Evolutionary conservation across 495 filamentous ascomycete genomes (phyloP), one percentile per base, ranked within the genome.

Genomic region (Lophiotrema nucula): DNA sequence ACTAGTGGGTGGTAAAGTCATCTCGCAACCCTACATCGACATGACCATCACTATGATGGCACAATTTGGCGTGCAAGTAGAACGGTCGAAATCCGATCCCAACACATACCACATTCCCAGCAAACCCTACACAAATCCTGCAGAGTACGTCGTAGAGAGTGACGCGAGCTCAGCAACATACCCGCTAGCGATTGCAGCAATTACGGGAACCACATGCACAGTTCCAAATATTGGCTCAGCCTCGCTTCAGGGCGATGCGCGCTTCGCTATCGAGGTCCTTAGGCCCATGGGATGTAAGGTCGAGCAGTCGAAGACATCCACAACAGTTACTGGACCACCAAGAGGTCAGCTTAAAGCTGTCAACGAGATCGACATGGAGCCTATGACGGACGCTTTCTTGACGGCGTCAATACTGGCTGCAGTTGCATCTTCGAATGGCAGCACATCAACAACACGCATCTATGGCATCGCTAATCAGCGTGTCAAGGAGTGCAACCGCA

Each of bases 21-120:
- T 97, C 58, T 97, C 92, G 1, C 90, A 97, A 70, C 86, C 86
- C 15, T 99, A 99, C 67, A 97, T 97, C 68, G 91, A 97, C 65
- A 97, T 99, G 92, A 99, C 93, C 15, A 92, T 89, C 13, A 82
- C 90, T 18, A 97, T 99, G 92, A 99, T 99, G 93, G 81, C 85
- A 27, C 81, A 85, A 4, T 99, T 99, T 67, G 93, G 93, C 35
- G 84, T 97, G 47, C 70, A 86, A 28, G 92, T 97, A 28, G 73
- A 81, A 50, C 82, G 81, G 69, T 89, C 88, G 2, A 74, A 78
- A 18, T 84, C 79, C 3, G 88, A 95, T 60, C 82, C 87, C 47
- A 84, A 97, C 73, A 96, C 91, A 18, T 99, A 99, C 73, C 87
- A 95, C 67, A 96, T 99, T 50, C 93, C 93, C 1, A 82, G 89